These are phyloP conservation scores for Pleurotus sapidus DNA, from an alignment of 768 basidiomycete species.

Conservation along the genomic window DNA sequence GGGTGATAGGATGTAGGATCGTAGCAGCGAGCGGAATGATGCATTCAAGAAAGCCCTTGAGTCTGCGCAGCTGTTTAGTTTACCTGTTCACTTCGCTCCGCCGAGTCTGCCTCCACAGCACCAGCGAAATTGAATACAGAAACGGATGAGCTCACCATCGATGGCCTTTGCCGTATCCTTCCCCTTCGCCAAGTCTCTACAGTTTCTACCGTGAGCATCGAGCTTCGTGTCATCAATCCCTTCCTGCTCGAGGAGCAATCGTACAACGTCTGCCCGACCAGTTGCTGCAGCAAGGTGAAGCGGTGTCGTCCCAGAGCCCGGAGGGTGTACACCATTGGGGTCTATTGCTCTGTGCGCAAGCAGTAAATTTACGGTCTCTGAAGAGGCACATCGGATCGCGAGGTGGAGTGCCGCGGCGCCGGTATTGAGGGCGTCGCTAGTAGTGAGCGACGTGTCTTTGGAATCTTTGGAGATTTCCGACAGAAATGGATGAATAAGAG, in stretches of 20 bases:
- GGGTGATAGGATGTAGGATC: slow-evolving; percentile 69
- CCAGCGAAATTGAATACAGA: not conserved
- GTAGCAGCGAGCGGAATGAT: slow-evolving; percentile 69
- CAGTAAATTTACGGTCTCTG: slow-evolving; percentile 64
- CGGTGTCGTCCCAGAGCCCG: slow-evolving; percentile 71
- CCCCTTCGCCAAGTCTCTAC: slow-evolving; percentile 68
- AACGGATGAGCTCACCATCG: slow-evolving; percentile 45
- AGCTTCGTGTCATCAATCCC: slow-evolving; percentile 74
- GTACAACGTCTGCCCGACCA: slow-evolving; percentile 70
- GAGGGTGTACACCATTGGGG: slow-evolving; percentile 74
- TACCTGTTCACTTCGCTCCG: not conserved
- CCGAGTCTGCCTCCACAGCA: not conserved
- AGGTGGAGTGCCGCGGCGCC: slow-evolving; percentile 78
- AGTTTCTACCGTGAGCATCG: slow-evolving; percentile 65
- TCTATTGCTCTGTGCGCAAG: slow-evolving; percentile 75
- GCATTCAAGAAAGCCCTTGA: slow-evolving; percentile 76
- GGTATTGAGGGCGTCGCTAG: slow-evolving; percentile 48
- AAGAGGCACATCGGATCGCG: slow-evolving; percentile 78
- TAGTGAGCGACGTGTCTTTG: slow-evolving; percentile 36
- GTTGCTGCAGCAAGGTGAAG: slow-evolving; percentile 67
- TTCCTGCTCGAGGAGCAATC: slow-evolving; percentile 75
- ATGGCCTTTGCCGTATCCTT: slow-evolving; percentile 66
- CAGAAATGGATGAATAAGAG: slow-evolving; percentile 80
- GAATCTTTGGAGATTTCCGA: slow-evolving; percentile 69
- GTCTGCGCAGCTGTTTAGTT: slow-evolving; percentile 39